phyloP scores from a whole-genome alignment of 768 basidiomycete genomes.

The Leccinum subtestaceum region DNA sequence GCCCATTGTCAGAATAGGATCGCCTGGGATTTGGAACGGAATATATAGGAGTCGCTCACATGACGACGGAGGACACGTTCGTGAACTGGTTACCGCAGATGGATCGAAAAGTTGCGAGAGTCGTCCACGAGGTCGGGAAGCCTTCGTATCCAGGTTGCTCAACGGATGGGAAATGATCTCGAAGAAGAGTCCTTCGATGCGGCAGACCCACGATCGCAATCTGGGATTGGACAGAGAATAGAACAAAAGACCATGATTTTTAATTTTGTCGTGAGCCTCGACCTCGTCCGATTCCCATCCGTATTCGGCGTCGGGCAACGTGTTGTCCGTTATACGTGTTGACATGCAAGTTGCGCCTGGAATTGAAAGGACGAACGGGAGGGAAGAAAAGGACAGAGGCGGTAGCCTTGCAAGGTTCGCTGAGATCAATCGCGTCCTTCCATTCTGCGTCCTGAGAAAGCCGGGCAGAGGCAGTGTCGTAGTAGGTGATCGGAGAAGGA shows the following conservation, averaged over 20 bases:
- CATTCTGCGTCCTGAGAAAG: constrained; percentile 15
- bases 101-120: background rate
- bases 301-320: constrained; percentile 6
- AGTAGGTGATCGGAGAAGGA: background rate
- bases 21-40: background rate
- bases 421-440: constrained; percentile 10
- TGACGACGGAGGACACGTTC: background rate
- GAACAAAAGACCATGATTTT: background rate
- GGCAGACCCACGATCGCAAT: constrained; percentile 11
- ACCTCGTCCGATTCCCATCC: constrained; percentile 9
- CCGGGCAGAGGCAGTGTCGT: background rate
- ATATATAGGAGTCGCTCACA: background rate
- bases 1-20: background rate
- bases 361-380: background rate
- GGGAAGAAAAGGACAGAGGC: background rate
- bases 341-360: background rate
- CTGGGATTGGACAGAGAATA: constrained; percentile 5
- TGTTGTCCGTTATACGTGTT: background rate
- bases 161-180: constrained; percentile 10
- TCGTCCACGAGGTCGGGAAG: background rate
- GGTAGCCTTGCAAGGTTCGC: constrained; percentile 4
- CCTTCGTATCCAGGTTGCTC: background rate
- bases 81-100: background rate
- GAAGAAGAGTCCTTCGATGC: background rate
- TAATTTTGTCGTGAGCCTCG: background rate